These are phyloP conservation scores for Plantago elongata DNA, from an alignment of 257 asterid genomes.

Conservation along the genomic window DNA sequence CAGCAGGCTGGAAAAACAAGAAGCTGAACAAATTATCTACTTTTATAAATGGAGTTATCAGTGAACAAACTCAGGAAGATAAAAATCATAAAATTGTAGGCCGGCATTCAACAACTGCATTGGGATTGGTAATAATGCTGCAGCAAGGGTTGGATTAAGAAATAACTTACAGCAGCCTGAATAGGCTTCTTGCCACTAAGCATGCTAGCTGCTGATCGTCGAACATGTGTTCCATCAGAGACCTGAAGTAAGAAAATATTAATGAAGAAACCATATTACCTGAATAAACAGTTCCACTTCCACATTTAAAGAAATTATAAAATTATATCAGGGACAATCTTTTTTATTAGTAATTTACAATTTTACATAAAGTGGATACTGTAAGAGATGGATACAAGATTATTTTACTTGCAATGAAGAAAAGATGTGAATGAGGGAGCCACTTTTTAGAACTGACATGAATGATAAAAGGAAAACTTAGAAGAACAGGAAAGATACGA, in stretches of 20 bases:
- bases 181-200: slow-evolving; percentile 84
- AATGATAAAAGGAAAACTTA: not conserved
- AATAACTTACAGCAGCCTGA: slow-evolving; percentile 64
- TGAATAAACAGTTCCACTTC: no score
- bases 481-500: not conserved
- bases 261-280: slow-evolving; percentile 2
- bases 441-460: not conserved
- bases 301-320: no score
- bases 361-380: no score
- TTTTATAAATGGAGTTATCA: not conserved
- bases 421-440: not conserved
- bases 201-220: slow-evolving; percentile 98
- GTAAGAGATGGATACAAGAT: no score
- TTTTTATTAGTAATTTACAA: no score
- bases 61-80: slow-evolving; percentile 5
- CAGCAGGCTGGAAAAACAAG: slow-evolving; percentile 50
- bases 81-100: not conserved
- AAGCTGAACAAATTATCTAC: not conserved
- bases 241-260: slow-evolving; percentile 42
- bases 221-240: slow-evolving; percentile 56
- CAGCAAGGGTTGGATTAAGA: slow-evolving; percentile 3
- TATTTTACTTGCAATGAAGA: not conserved
- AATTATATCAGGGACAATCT: no score
- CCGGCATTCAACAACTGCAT: not conserved
- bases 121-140: not conserved